Evolutionary conservation across 2,329 filamentous ascomycete genomes (phyloP).

Genomic region (Ceratocystis huliohia): DNA sequence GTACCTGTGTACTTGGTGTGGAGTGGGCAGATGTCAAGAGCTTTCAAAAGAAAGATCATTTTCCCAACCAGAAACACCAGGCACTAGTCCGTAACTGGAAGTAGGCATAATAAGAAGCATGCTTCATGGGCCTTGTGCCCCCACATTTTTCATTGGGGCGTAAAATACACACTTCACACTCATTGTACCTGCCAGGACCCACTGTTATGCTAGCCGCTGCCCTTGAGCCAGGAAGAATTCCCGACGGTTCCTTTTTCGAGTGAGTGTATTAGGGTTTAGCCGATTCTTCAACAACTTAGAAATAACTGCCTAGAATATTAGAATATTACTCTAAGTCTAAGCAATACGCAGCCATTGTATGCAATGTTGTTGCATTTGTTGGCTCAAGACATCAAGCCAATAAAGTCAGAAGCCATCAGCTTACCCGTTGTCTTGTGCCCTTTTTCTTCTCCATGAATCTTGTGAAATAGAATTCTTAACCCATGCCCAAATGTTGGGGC

Average conservation of each 20-base stretch:
- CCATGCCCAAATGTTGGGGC: conserved; percentile 4
- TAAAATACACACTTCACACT: background rate
- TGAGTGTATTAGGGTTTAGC: background rate
- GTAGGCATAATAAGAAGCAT: background rate
- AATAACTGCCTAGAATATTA: too few species aligned
- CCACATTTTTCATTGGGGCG: conserved; percentile 19
- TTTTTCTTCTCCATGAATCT: background rate
- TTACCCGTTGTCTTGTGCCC: background rate
- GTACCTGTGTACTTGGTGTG: background rate
- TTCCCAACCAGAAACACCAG: conserved; percentile 20
- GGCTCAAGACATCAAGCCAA: too few species aligned
- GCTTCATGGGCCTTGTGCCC: background rate
- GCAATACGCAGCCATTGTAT: too few species aligned
- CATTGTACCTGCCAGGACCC: background rate
- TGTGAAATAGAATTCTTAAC: background rate
- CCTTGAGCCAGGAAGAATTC: conserved; percentile 1
- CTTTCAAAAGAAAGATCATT: conserved; percentile 11
- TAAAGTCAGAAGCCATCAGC: too few species aligned
- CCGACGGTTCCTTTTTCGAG: conserved; percentile 5
- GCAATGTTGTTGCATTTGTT: too few species aligned
- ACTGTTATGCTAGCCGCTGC: background rate
- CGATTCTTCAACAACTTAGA: background rate
- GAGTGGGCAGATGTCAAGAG: conserved; percentile 3
- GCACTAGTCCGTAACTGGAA: conserved; percentile 19
- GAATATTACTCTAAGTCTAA: too few species aligned